Evolutionary conservation across 1,284 basidiomycete species (phyloP), one percentile per base, ranked within the genome.

Genomic region (Boletus holoroseus): DNA sequence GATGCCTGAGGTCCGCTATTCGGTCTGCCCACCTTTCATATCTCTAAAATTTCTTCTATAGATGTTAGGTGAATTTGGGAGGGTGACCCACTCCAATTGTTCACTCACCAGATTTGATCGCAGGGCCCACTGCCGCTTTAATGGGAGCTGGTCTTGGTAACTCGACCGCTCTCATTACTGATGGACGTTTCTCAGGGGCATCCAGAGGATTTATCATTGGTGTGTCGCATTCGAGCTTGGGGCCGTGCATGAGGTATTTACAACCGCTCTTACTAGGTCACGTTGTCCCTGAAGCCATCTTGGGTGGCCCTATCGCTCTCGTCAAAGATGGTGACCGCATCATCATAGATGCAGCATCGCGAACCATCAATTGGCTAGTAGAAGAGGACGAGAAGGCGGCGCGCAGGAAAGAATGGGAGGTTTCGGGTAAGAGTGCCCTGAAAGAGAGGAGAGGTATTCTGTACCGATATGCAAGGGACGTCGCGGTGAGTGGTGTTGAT

Each of bases 281-380:
- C 61, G 89, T 94, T 42, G 89, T 92, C 1, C 95, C 95, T 20
- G 91, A 94, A 71, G 91, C 92, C n/a, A 82, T 83, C 47, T 76
- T 90, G 38, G 95, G 95, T 54, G 95, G 95, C 2, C 94, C 95
- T 9, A 98, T 99, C 62, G 95, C 91, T 11, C 82, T 99, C 16
- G 88, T 97, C 36, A 73, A 88, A 63, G 94, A 98, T 63, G 96
- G 94, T 5, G 95, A 99, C 66, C 76, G 77, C 50, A 88, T 94
- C 61, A 65, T 83, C 56, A 89, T 94, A 57, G 89, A 94, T 66
- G 78, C 93, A 7, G 83, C 81, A 60, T 83, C 74, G 46, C 84
- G 91, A 68, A 80, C 80, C 18, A 88, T 99, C 57, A 75, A 85
- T 58, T 89, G 94, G 81, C 71, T 85, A 35, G 88, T 98, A 1